phyloP scores from a whole-genome alignment of 1,284 basidiomycete species.

The Cryptococcus wingfieldii region DNA sequence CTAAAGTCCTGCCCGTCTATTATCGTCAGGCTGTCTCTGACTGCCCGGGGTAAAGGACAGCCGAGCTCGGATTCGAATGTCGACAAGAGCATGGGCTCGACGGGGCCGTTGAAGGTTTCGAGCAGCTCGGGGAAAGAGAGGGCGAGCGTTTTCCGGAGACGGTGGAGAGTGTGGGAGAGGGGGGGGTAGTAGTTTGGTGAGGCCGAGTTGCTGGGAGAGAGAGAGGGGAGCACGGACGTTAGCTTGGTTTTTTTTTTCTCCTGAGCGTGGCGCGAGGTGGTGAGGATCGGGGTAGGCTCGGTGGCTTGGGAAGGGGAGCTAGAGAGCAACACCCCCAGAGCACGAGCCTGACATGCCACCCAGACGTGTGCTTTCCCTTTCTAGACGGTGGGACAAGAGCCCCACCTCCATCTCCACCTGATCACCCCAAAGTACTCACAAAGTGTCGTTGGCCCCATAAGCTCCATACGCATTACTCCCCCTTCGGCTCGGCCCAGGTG shows the following conservation, averaged over 20 bases:
- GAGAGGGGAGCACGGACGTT: constrained; percentile 1
- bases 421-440: constrained; percentile 12
- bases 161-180: constrained; percentile 69
- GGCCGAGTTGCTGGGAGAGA: constrained; percentile 2
- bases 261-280: not conserved
- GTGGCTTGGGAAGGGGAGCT: too few relatives aligned
- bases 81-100: constrained; percentile 66
- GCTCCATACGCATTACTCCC: constrained; percentile 15
- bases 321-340: too few relatives aligned
- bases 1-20: constrained; percentile 86
- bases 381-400: too few relatives aligned
- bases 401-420: too few relatives aligned
- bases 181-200: constrained; percentile 59
- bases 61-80: constrained; percentile 77
- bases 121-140: constrained; percentile 83
- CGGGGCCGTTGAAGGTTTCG: constrained; percentile 84
- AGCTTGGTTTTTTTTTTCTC: not conserved
- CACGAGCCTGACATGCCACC: too few relatives aligned
- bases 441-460: constrained; percentile 26
- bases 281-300: too few relatives aligned
- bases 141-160: constrained; percentile 68
- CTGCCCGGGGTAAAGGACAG: constrained; percentile 66
- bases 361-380: too few relatives aligned
- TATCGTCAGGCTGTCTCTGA: constrained; percentile 76
- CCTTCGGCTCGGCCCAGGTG: constrained; percentile 36